phyloP scores from a whole-genome alignment of 371 early-diverging fungal genomes.

The Circinella minor region DNA sequence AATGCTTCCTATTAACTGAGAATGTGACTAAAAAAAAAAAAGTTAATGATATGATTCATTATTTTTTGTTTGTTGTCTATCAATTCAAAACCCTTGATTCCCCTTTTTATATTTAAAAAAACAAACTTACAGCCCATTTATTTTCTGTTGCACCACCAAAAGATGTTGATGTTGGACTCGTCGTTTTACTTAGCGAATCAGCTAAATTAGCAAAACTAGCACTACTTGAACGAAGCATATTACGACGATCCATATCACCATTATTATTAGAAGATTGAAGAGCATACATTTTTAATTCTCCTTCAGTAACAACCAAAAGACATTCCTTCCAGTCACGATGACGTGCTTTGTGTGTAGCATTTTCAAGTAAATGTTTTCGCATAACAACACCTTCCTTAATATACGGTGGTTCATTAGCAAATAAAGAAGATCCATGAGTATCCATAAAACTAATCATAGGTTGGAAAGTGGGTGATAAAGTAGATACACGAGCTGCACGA shows the following conservation, averaged over 20 bases:
- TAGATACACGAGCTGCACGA: conserved; percentile 9
- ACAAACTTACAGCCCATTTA: conserved; percentile 32
- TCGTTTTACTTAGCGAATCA: conserved; percentile 31
- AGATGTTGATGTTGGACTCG: conserved; percentile 5
- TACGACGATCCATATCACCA: conserved; percentile 30
- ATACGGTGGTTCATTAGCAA: conserved; percentile 47
- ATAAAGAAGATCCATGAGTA: conserved; percentile 26
- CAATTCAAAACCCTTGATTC: conserved; percentile 22
- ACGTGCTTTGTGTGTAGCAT: conserved; percentile 78
- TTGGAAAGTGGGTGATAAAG: conserved; percentile 20
- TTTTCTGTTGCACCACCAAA: conserved; percentile 25
- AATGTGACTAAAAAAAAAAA: conserved; percentile 5
- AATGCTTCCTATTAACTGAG: conserved; percentile 57
- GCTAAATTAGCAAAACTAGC: conserved; percentile 47
- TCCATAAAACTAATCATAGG: conserved; percentile 32
- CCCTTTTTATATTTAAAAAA: background rate
- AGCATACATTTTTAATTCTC: conserved; percentile 80
- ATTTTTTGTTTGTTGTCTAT: conserved; percentile 30
- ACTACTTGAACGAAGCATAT: conserved; percentile 31
- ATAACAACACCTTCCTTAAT: conserved; percentile 80
- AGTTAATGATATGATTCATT: too few relatives aligned
- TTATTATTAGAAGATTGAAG: conserved; percentile 24
- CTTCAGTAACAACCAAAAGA: conserved; percentile 72
- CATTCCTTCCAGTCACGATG: conserved; percentile 89
- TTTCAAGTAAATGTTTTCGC: conserved; percentile 84